Evolutionary conservation across 2,329 filamentous ascomycete species (phyloP), one percentile per base, ranked within the genome.

Genomic region (Fusarium zealandicum): DNA sequence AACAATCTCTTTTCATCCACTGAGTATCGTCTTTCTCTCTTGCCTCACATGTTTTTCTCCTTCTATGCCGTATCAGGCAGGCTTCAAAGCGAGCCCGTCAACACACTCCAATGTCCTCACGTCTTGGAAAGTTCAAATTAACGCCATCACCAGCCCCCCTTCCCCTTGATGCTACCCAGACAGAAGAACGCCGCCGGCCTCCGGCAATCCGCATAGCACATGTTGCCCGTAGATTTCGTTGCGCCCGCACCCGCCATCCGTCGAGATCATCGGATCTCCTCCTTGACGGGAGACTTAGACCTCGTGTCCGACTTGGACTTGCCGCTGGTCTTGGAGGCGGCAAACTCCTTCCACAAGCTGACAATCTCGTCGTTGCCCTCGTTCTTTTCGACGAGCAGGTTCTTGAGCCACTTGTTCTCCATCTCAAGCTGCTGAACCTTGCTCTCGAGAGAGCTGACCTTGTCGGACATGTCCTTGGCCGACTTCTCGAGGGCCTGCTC

Each of bases 401-500:
- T 88, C 80, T 90, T 90, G 61, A 92, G 76, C 89, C 89, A 92
- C 70, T 89, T 88, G 76, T 92, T 92, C 76, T 92, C 89, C 65
- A 88, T 89, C 77, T 92, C 88, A n/a, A 93, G 82, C 68, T 92
- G 87, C 52, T 83, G 82, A 48, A 95, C 88, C 53, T 86, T 85
- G 67, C 82, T 82, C 75, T 96, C 90, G 6, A 96, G 81, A 14
- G 80, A 79, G 14, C 84, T 80, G 44, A 93, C 89, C 76, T 92
- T 92, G 38, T 95, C 90, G 22, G 85, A 85, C 76, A 93, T 90
- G 64, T 96, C 92, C 74, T 92, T 92, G 67, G 91, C 88, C 4
- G 86, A 88, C 69, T 86, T 86, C 74, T 93, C 90, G 45, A 96
- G 85, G 8, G 90, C 89, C 74, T 93, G 90, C 78, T 96, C 92